Evolutionary conservation across 2,329 filamentous ascomycete genomes (phyloP), one percentile per base, ranked within the genome.

Genomic region (Emergomyces africanus): DNA sequence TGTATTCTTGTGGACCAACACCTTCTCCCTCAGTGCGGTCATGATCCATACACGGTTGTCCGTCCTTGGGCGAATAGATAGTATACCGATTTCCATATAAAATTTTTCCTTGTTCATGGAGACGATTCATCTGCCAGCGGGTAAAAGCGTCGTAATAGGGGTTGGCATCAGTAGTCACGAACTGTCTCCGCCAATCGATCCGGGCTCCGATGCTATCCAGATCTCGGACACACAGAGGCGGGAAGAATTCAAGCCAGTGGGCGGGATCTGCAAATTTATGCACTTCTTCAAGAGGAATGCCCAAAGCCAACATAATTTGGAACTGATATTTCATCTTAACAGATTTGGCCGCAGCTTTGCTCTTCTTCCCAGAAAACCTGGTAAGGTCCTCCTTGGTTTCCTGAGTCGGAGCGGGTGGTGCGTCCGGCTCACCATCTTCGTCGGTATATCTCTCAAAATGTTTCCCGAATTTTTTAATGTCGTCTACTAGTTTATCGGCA

Each of bases 131-230:
- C 76, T 97, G 94, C 94, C 94, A 99, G 68, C 89, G 80, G 46
- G 97, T 87, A 69, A 99, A 99, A 4, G 89, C 83, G 71, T 99
- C 92, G 71, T 95, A 99, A 78, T 94, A 97, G 4, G 90, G 90
- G 75, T 99, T 99, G 41, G 90, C 90, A 67, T 96, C 90, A 2
- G 94, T 99, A 6, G 94, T 99, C 64, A 97, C 87, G 64, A 99
- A 89, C 42, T 88, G 87, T 71, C 94, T 81, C 69, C 92, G 83
- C 92, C 92, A 99, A 72, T 97, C 94, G 68, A 97, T 88, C 66
- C 91, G 81, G 56, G 87, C 86, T 61, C 92, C 92, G 63, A 97
- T 84, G 71, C 86, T 87, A 66, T 85, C 88, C 66, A 96, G 79
- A 71, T 99, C 90, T 70, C 86, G 83, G 44, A 74, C 70, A 72